Evolutionary conservation across 495 filamentous ascomycete genomes (phyloP), one percentile per base, ranked within the genome.

Genomic region (Aspergillus panamensis): DNA sequence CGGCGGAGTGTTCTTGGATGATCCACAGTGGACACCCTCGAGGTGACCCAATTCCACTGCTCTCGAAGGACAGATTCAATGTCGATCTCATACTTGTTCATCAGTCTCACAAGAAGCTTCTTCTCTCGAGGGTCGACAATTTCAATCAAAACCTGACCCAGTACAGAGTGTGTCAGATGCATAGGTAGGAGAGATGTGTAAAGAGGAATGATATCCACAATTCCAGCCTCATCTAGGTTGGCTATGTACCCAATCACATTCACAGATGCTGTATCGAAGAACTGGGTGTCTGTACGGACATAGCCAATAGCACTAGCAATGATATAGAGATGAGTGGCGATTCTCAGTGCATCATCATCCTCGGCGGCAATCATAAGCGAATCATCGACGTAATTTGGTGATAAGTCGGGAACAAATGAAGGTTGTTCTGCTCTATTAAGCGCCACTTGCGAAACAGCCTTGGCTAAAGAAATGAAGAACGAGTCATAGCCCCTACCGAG

Each of bases 161-260:
- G 65, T 20, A 77, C 77, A 17, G 59, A 64, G 10, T 77, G 65
- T 8, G 71, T 70, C 64, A 75, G 71, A n/a, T 70, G 55, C 0
- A 68, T 71, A 7, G 82, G 80, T 3, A 98, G 77, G 62, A 88
- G 84, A 25, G 90, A 87, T 37, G 88, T 92, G 71, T 99, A 99
- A 3, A 93, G 76, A 4, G 93, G 92, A 51, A 95, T 85, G 40
- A 92, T 70, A 48, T 91, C 84, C 43, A 86, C 81, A 47, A 94
- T 80, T 9, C 84, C 82, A 31, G 81, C 80, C 35, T 86, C 72
- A 29, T 87, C 81, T 12, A 97, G 78, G 56, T 87, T 86, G 60
- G 89, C 84, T 55, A 96, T 86, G 66, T 97, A 97, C 14, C 83
- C 86, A 48, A 75, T 69, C 1, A 89, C 80, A 58, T 94, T 80